Base-by-base conservation (phyloP, 768 basidiomycete species). In the Suillus sp. region DNA sequence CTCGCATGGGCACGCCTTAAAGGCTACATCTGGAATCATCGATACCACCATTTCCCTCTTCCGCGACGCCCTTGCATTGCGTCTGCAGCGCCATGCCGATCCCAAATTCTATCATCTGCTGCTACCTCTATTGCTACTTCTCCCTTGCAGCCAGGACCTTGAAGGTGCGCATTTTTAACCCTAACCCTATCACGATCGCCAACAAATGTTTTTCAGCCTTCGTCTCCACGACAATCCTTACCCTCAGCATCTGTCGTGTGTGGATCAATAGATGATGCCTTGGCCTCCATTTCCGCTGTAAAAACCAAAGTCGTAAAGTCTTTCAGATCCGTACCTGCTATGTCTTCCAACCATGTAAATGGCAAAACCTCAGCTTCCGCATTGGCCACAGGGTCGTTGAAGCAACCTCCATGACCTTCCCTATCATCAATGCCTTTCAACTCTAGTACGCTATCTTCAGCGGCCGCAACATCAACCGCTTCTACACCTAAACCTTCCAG, bases 231-330 rank as follows among this genome's bases (percentile, higher is more conserved):
- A 32, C 30, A 32, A 32, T 5, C 30, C 30, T 10, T 20, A 67
- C 35, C 42, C 51, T 60, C 65, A 90, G 86, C 83, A 69, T 86
- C 84, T 59, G 88, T 96, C 67, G 91, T 90, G 57, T 95, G 96
- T 80, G 95, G 94, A 69, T 93, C 93, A 53, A 91, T 95, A 83
- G 89, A 93, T 78, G 91, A 93, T 76, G 84, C 83, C 13, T 75
- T 79, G 67, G 87, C 91, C 59, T 83, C 85, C 57, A 83, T 85
- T 38, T 85, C 80, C 63, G 82, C 77, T 67, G 80, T 86, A 71
- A 90, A 87, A 80, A 80, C 86, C 66, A 89, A 89, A 70, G 83
- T 78, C 70, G 88, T 94, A 69, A 93, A 88, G 76, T 85, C 90
- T 48, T 95, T 95, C 77, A 92, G 93, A 71, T 82, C 90, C 30